Evolutionary conservation across 805 yeast species (phyloP).

Genomic region (Metschnikowia santaceciliae): DNA sequence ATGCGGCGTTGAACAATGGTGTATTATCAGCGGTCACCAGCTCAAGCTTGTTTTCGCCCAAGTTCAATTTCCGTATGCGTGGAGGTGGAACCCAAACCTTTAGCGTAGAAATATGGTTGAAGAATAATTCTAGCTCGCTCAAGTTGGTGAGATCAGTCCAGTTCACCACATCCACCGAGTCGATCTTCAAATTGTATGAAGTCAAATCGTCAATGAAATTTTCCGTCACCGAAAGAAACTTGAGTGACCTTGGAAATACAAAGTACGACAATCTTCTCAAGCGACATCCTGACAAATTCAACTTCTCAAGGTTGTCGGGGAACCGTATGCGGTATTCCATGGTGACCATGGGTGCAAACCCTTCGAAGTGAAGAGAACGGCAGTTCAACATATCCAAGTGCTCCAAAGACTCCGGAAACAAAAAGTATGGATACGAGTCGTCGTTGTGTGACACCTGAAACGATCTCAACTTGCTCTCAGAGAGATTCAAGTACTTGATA

Average conservation of each 20-base stretch:
- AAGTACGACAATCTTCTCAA: slow-evolving; percentile 19
- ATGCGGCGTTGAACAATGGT: slow-evolving; percentile 9
- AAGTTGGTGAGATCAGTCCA: slow-evolving; percentile 27
- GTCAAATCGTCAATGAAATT: slow-evolving; percentile 22
- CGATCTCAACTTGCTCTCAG: slow-evolving; percentile 20
- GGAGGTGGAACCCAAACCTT: slow-evolving; percentile 20
- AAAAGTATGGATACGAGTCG: slow-evolving; percentile 18
- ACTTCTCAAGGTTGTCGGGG: slow-evolving; percentile 18
- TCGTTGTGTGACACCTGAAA: slow-evolving; percentile 11
- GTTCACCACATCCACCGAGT: slow-evolving; percentile 6
- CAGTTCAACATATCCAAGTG: slow-evolving; percentile 22
- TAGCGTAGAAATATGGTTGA: slow-evolving; percentile 20
- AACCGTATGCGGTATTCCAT: slow-evolving; percentile 19
- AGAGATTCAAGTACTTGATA: slow-evolving; percentile 24
- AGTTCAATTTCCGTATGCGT: slow-evolving; percentile 10
- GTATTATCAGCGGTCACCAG: slow-evolving; percentile 10
- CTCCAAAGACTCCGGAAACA: slow-evolving; percentile 27
- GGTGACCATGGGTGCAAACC: not conserved
- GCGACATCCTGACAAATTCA: slow-evolving; percentile 25
- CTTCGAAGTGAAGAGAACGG: slow-evolving; percentile 8
- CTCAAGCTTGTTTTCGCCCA: slow-evolving; percentile 14
- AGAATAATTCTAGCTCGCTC: slow-evolving; percentile 20
- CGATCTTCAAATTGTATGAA: slow-evolving; percentile 15
- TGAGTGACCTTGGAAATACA: slow-evolving; percentile 22
- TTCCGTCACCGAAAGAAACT: slow-evolving; percentile 22